Conservation (phyloP, 768 basidiomycete species). For the Holtermanniella nyarrowii region DNA sequence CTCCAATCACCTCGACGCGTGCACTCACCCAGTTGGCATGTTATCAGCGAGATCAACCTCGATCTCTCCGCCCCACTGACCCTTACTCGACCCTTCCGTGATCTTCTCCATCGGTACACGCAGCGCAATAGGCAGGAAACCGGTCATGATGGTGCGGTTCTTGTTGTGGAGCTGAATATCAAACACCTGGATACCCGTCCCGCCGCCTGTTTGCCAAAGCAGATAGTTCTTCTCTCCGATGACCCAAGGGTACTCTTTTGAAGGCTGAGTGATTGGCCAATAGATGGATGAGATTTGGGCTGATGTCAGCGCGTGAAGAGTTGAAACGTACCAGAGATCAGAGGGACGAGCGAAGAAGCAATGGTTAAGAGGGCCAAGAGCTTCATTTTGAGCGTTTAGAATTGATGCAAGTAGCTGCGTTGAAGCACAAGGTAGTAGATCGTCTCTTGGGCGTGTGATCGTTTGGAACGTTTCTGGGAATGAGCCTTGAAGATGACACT, state of each 20-base stretch:
- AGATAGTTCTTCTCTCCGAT: constrained; percentile 31
- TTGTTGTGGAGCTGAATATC: constrained; percentile 38
- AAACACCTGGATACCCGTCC: constrained; percentile 33
- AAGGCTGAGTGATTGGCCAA: constrained; percentile 34
- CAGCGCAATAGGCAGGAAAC: constrained; percentile 33
- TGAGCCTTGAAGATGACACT: background rate
- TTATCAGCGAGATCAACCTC: constrained; percentile 27
- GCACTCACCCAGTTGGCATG: constrained; percentile 25
- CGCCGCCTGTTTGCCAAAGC: constrained; percentile 34
- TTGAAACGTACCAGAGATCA: constrained; percentile 1
- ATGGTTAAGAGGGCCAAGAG: background rate
- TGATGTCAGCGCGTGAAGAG: background rate
- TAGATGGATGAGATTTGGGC: constrained; percentile 26
- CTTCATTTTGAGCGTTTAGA: background rate
- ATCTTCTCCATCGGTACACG: constrained; percentile 34
- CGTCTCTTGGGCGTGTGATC: background rate
- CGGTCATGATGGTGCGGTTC: constrained; percentile 30
- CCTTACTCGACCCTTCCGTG: constrained; percentile 16
- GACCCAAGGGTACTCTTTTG: constrained; percentile 28
- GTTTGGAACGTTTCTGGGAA: background rate
- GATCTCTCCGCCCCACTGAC: constrained; percentile 36
- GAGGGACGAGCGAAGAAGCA: background rate
- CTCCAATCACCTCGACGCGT: too few species aligned
- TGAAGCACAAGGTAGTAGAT: too few species aligned
- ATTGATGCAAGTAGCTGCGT: background rate